These are phyloP conservation scores for Tetrapisispora namnaoensis DNA, from an alignment of 805 yeast species.

Conservation along the genomic window DNA sequence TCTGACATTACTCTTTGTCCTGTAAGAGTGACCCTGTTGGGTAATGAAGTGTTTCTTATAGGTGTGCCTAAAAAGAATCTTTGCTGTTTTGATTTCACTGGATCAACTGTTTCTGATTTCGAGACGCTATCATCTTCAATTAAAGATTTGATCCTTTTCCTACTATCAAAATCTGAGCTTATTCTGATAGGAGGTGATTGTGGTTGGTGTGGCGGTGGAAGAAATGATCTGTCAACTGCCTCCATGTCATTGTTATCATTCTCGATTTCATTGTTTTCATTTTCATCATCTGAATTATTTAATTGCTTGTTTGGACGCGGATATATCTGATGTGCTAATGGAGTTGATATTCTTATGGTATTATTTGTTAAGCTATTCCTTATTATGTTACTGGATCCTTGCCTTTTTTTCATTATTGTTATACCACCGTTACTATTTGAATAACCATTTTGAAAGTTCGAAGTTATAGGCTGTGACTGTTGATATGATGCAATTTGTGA, in stretches of 20 bases:
- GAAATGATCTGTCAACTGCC: slow-evolving; percentile 26
- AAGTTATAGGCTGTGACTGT: neutral
- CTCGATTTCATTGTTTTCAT: slow-evolving; percentile 6
- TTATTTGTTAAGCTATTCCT: slow-evolving; percentile 4
- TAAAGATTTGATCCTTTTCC: slow-evolving; percentile 24
- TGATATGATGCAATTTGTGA: neutral
- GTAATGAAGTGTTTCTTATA: slow-evolving; percentile 18
- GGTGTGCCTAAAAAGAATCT: slow-evolving; percentile 28
- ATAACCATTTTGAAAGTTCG: neutral
- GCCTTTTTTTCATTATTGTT: slow-evolving; percentile 18
- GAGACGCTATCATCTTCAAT: slow-evolving; percentile 31
- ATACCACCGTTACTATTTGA: slow-evolving; percentile 10
- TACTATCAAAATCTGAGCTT: slow-evolving; percentile 27
- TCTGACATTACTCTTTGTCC: slow-evolving; percentile 24
- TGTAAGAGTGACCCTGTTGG: slow-evolving; percentile 19
- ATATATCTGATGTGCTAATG: slow-evolving; percentile 32
- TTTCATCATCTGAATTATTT: slow-evolving; percentile 22
- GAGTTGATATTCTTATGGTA: slow-evolving; percentile 31
- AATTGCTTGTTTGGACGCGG: slow-evolving; percentile 20
- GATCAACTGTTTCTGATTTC: slow-evolving; percentile 30
- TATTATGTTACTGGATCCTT: slow-evolving; percentile 9
- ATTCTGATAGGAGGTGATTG: slow-evolving; percentile 32
- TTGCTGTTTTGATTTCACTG: slow-evolving; percentile 30
- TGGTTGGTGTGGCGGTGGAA: slow-evolving; percentile 32
- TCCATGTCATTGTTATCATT: slow-evolving; percentile 21